Base-by-base conservation (phyloP, 208 protist species). In the Leishmania tropica region DNA sequence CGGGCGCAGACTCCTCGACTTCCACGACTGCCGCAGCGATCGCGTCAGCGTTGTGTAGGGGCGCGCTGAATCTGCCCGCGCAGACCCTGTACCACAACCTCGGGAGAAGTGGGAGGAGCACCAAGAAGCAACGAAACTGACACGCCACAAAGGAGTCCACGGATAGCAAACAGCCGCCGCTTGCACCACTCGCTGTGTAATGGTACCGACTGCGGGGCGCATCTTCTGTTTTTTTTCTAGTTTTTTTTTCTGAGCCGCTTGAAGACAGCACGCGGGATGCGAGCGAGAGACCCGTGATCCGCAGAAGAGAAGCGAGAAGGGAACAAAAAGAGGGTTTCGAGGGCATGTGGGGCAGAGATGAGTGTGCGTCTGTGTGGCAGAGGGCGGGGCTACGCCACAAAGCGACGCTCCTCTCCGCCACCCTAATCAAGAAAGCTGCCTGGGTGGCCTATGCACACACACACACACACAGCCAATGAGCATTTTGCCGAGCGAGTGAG, bases 11-110 rank as follows among this genome's bases (percentile, higher is more conserved):
- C 48, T 70, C 48, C 88, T 82, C 13, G 64, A 35, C 37, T 85
- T 79, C 94, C 94, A 97, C 21, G 94, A 95, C 83, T 95, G 92
- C 0, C 76, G 83, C 42, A 92, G 79, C 17, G 81, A 17, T 3
- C 62, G 62, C 10, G 85, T 90, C 5, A 48, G 19, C 47, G 58
- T 79, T 15, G 62, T 51, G 78, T 84, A 86, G 75, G n/a, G 21
- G 37, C 84, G 77, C 31, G 40, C 21, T 19, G 75, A 48, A 42
- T 11, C 15, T 8, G 17, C 7, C 4, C 45, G 24, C 3, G 53
- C 51, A n/a, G 13, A 76, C 5, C 1, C 19, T 62, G 48, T 51
- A 11, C 40, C 11, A 28, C 8, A 35, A 40, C 24, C 17, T 35
- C 11, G 70, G 19, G 10, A 35, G 35, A 51, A 31, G 47, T 15